Evolutionary conservation across 2,329 filamentous ascomycete species (phyloP).

Genomic region (Hypoxylon sp.): DNA sequence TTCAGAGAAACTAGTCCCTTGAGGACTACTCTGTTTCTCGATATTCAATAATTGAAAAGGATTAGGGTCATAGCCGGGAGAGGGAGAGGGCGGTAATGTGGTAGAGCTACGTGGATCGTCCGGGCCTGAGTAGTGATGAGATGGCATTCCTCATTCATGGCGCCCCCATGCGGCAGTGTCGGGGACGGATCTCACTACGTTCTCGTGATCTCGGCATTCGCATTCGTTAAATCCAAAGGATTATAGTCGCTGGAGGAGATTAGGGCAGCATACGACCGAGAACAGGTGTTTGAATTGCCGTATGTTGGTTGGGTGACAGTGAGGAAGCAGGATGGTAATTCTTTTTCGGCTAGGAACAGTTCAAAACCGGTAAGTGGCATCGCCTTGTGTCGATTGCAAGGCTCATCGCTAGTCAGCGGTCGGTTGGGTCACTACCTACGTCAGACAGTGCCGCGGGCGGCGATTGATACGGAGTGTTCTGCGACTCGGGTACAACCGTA

Average conservation of each 20-base stretch:
- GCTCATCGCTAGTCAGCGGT: conserved; percentile 45
- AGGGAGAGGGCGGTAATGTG: conserved; percentile 34
- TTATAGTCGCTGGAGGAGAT: conserved; percentile 24
- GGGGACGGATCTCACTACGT: conserved; percentile 49
- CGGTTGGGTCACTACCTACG: conserved; percentile 44
- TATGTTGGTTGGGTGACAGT: conserved; percentile 41
- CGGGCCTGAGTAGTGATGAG: conserved; percentile 48
- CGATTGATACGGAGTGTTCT: conserved; percentile 37
- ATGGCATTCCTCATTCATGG: conserved; percentile 55
- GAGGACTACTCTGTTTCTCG: conserved; percentile 38
- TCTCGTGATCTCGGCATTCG: conserved; percentile 54
- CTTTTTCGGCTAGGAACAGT: conserved; percentile 46
- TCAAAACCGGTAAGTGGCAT: conserved; percentile 48
- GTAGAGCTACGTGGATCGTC: conserved; percentile 47
- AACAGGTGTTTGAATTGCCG: conserved; percentile 40
- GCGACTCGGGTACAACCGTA: conserved; percentile 39
- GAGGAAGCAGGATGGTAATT: conserved; percentile 43
- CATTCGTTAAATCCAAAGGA: conserved; percentile 28
- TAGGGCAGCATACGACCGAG: conserved; percentile 36
- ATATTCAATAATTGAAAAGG: conserved; percentile 29
- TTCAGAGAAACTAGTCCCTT: conserved; percentile 35
- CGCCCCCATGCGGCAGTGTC: conserved; percentile 50
- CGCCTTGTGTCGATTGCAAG: conserved; percentile 46
- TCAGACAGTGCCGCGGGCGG: conserved; percentile 43
- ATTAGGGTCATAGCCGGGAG: conserved; percentile 39